Percentiles rank a stretch among this genome's conserved stretches.
Evolutionary conservation across 306 rosid genomes (phyloP).

Genomic region (Cicer yamashitae): DNA sequence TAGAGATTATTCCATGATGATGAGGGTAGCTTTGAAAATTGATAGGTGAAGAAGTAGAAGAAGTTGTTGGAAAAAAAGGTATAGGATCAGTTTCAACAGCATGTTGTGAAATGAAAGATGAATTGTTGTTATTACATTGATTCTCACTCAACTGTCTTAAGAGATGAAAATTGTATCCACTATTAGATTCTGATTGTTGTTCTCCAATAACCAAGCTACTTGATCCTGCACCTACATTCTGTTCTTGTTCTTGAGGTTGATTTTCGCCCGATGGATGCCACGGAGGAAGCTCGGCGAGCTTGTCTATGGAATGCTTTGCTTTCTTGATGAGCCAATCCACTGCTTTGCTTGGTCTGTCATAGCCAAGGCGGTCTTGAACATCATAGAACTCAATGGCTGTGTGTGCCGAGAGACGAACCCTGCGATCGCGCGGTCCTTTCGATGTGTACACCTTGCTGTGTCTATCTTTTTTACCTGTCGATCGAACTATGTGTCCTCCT

Average conservation of each 20-base stretch:
- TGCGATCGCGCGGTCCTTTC: conserved; percentile 78
- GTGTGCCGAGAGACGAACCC: conserved; percentile 78
- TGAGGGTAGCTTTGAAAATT: conserved; percentile 61
- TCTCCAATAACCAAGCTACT: conserved; percentile 16
- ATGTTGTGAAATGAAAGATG: conserved; percentile 47
- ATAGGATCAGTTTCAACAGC: conserved; percentile 48
- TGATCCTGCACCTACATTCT: not conserved
- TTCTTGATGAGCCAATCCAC: conserved; percentile 93
- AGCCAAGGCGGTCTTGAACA: conserved; percentile 87
- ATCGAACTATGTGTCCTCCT: conserved; percentile 85
- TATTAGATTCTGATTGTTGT: conserved; percentile 52
- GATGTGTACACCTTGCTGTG: conserved; percentile 85
- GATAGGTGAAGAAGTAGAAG: conserved; percentile 55
- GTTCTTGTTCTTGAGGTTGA: conserved; percentile 29
- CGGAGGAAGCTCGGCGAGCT: conserved; percentile 76
- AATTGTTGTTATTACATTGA: conserved; percentile 34
- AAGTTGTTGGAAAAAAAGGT: conserved; percentile 62
- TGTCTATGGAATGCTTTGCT: conserved; percentile 74
- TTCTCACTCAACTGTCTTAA: conserved; percentile 49
- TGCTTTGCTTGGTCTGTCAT: conserved; percentile 84
- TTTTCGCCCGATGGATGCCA: conserved; percentile 49
- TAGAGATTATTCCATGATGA: no score
- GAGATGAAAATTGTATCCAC: conserved; percentile 57
- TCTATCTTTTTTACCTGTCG: conserved; percentile 71
- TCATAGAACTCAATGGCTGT: conserved; percentile 90